Conservation (phyloP, 176 grass and related monocot genomes). For the Aegilops umbellulata region DNA sequence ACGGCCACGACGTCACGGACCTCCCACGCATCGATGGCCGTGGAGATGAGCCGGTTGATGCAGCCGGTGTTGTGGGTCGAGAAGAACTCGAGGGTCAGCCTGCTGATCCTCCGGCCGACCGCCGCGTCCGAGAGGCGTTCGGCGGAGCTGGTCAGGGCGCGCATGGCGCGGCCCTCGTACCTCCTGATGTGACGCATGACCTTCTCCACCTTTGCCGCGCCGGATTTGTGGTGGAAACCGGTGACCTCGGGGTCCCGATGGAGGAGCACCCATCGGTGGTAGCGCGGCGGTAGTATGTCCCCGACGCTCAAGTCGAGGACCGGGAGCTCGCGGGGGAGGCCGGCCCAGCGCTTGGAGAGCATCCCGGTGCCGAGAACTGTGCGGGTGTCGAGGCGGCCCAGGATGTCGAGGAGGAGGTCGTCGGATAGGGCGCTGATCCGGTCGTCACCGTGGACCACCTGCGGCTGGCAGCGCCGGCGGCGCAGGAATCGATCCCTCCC, state of each 20-base stretch:
- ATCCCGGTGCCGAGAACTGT: background rate
- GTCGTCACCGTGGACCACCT: background rate
- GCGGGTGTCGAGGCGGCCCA: background rate
- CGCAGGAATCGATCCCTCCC: no score
- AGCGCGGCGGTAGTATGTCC: background rate
- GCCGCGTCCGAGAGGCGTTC: background rate
- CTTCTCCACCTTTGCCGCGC: background rate
- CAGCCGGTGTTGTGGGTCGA: background rate
- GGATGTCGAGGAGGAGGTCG: background rate
- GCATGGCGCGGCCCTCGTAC: conserved; percentile 17
- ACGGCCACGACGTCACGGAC: background rate
- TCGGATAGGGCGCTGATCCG: background rate
- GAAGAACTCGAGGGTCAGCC: background rate
- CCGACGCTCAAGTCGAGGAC: background rate
- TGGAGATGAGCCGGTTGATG: background rate
- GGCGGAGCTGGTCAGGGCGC: background rate
- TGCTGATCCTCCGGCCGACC: background rate
- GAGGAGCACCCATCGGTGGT: background rate
- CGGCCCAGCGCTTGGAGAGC: background rate
- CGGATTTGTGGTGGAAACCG: background rate
- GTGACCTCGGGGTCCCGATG: background rate
- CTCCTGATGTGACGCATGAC: background rate
- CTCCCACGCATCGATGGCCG: background rate
- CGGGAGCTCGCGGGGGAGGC: background rate
- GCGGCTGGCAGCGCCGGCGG: no score